Percentiles rank a stretch among this genome's conserved stretches.
phyloP scores from a whole-genome alignment of 2,329 filamentous ascomycete genomes.

The Ceratocystis papillata region DNA sequence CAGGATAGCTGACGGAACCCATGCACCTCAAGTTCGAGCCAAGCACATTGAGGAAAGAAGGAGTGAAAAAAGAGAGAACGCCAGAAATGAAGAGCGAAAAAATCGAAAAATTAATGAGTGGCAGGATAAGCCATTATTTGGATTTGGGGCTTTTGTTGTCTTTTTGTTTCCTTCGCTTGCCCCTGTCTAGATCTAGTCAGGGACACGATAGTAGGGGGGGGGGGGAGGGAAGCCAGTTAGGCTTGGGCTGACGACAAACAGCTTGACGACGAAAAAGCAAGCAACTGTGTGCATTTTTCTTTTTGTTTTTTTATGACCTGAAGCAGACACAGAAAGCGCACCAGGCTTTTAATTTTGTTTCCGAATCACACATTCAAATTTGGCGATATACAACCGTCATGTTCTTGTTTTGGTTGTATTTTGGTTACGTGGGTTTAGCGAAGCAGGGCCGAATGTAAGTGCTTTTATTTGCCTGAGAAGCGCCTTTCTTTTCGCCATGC shows the following conservation, averaged over 20 bases:
- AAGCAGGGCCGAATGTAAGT: neutral
- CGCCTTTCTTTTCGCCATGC: neutral
- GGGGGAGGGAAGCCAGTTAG: neutral
- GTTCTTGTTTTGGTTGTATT: neutral
- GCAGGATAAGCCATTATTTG: neutral
- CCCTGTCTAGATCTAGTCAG: neutral
- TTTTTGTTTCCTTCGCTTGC: neutral
- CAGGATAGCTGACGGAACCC: constrained; percentile 1
- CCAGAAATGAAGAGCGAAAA: neutral
- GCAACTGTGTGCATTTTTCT: neutral
- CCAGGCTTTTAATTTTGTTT: neutral
- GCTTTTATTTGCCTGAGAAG: neutral
- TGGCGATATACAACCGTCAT: neutral
- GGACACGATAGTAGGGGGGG: neutral
- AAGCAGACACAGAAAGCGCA: neutral
- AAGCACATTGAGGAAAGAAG: neutral
- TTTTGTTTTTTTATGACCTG: neutral
- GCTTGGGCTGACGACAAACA: neutral
- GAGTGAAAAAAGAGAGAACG: neutral
- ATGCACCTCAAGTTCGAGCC: neutral
- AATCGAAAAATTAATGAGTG: neutral
- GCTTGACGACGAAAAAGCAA: neutral
- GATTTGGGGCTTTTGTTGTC: neutral
- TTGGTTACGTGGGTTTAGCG: neutral
- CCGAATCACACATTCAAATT: neutral